Evolutionary conservation across 768 basidiomycete species (phyloP), one percentile per base, ranked within the genome.

Genomic region (Leccinum barrowsii): DNA sequence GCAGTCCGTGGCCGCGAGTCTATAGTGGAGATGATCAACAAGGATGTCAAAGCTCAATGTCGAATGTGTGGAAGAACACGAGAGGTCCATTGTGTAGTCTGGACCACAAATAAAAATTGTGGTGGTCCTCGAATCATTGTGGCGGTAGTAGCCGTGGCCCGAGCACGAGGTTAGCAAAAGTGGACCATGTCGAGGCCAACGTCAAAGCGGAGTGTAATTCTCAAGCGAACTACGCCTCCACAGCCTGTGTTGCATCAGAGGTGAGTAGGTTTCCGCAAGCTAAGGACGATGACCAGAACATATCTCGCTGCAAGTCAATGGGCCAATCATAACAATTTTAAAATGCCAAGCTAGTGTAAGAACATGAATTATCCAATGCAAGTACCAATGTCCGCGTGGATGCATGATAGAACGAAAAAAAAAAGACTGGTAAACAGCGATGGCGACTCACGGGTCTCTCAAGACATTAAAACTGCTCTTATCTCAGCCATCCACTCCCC

Each of bases 401-500:
- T 50, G 34, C 44, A 52, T 22, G 32, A 50, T 24, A 35, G 54
- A 24, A 17, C 30, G 34, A 30, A 52, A 34, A 0, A 28, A 28
- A 8, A 28, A 26, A 46, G 21, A 11, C 21, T 13, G 17, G 47
- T n/a, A n/a, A 42, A 10, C 5, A 15, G 21, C 15, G 44, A 44
- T 19, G 26, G n/a, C 5, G 19, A 67, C 65, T 60, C 59, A 59
- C 60, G 4, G 6, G 19, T 53, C 42, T 40, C 40, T 66, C 63
- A 66, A 44, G 50, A 35, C 48, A 52, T 47, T 28, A 26, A 54
- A 42, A 71, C 61, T 22, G 65, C 69, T 50, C 60, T 59, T 44
- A 70, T 60, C 52, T 70, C 69, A 10, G 69, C 65, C 56, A 61
- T 56, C 69, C 69, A 70, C 49, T 71, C 69, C 34, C 67, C 69